phyloP scores from a whole-genome alignment of 139 green algal genomes.

The Chlorella sp. region DNA sequence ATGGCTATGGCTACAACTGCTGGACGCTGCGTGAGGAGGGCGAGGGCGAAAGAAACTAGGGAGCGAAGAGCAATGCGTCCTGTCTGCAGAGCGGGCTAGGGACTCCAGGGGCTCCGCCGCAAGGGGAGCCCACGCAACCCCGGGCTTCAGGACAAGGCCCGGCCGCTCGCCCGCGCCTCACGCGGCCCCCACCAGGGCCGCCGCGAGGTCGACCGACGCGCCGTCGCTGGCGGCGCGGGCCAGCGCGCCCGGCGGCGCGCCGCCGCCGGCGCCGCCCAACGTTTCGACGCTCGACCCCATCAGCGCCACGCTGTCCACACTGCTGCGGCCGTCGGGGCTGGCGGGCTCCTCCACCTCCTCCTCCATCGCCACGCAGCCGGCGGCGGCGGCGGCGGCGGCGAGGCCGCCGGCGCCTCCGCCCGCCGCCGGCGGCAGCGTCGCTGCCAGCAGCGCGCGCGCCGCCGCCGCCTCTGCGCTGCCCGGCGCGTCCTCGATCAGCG shows the following conservation, averaged over 20 bases:
- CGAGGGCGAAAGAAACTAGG: no score
- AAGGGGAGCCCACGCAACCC: background rate
- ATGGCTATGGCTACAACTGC: no score
- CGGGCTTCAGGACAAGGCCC: no score
- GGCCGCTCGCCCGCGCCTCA: background rate
- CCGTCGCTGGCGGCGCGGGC: background rate
- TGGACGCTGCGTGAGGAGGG: background rate
- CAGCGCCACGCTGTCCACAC: constrained; percentile 18
- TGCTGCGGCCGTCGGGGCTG: constrained; percentile 19
- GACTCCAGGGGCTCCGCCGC: background rate
- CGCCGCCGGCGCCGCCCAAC: background rate
- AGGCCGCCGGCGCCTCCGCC: background rate
- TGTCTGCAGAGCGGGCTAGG: no score
- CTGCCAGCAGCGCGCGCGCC: background rate
- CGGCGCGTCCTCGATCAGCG: background rate
- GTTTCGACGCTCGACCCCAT: background rate
- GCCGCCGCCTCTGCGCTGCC: background rate
- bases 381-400: background rate
- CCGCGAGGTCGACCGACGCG: background rate
- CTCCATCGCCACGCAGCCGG: no score
- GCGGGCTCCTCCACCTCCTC: background rate
- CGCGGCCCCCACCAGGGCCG: background rate
- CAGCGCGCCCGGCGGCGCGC: background rate
- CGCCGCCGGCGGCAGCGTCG: background rate
- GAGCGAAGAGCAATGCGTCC: no score